These are phyloP conservation scores for Sclerotinia trifoliorum DNA, from an alignment of 2,329 filamentous ascomycete genomes.

Conservation along the genomic window DNA sequence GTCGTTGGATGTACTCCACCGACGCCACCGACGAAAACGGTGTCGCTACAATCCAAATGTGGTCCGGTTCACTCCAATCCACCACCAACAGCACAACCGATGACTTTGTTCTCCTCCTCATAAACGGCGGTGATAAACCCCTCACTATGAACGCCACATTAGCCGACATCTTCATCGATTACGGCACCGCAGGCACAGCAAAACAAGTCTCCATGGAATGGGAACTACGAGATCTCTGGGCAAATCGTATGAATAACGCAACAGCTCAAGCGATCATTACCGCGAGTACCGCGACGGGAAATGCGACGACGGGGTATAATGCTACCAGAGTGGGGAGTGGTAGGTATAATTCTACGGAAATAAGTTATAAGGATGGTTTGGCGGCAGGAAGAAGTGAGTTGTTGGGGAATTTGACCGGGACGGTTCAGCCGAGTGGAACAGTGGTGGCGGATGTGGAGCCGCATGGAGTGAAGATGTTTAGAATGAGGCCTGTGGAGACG, in stretches of 20 bases:
- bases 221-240: conserved; percentile 57
- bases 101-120: conserved; percentile 47
- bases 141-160: conserved; percentile 51
- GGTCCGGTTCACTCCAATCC: conserved; percentile 46
- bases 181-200: conserved; percentile 45
- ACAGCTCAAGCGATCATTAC: conserved; percentile 47
- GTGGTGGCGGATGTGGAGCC: conserved; percentile 46
- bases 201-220: conserved; percentile 46
- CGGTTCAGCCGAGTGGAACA: conserved; percentile 45
- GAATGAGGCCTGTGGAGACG: conserved; percentile 39
- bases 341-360: conserved; percentile 50
- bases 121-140: conserved; percentile 49
- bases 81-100: conserved; percentile 46
- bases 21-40: conserved; percentile 45
- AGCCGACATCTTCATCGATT: conserved; percentile 52
- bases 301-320: conserved; percentile 38
- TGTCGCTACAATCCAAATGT: conserved; percentile 50
- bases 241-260: conserved; percentile 50
- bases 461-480: conserved; percentile 52
- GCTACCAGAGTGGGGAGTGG: conserved; percentile 35
- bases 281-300: conserved; percentile 41
- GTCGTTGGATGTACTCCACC: conserved; percentile 47
- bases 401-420: conserved; percentile 48
- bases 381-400: conserved; percentile 45
- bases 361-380: conserved; percentile 49